Conservation (phyloP, 768 basidiomycete species). For the Guyanaporus albipodus region DNA sequence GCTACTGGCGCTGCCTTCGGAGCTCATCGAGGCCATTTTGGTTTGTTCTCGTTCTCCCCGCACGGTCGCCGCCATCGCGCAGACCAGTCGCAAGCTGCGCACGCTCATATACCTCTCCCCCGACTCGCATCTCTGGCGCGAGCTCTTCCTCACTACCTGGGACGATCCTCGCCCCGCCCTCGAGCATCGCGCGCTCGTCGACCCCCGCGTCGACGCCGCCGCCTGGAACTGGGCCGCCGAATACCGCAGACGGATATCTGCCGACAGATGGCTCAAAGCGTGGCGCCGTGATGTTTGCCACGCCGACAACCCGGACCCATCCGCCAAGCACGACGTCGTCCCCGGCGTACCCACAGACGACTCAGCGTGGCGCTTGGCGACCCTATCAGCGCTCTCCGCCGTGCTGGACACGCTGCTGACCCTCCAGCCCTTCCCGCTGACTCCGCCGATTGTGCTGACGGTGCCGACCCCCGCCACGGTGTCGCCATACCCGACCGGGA, state of each 20-base stretch:
- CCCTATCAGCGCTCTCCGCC: constrained; percentile 24
- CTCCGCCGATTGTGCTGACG: constrained; percentile 21
- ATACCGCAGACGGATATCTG: constrained; percentile 20
- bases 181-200: constrained; percentile 23
- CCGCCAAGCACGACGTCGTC: no score
- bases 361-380: not conserved
- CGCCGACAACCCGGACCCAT: not conserved
- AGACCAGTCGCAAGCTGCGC: constrained; percentile 34
- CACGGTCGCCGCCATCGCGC: constrained; percentile 35
- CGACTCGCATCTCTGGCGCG: constrained; percentile 44
- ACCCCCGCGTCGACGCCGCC: constrained; percentile 18
- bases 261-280: constrained; percentile 23
- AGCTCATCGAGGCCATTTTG: constrained; percentile 40
- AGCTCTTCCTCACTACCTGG: constrained; percentile 45
- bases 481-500: constrained; percentile 8
- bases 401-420: constrained; percentile 36
- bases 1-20: constrained; percentile 33
- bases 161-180: constrained; percentile 45
- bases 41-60: constrained; percentile 23
- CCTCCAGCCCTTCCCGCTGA: constrained; percentile 26
- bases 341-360: no score
- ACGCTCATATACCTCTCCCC: constrained; percentile 34
- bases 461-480: constrained; percentile 11
- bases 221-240: constrained; percentile 23
- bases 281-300: constrained; percentile 19